Base-by-base conservation (phyloP, 2,329 filamentous ascomycete genomes). In the Xylaria sp. region DNA sequence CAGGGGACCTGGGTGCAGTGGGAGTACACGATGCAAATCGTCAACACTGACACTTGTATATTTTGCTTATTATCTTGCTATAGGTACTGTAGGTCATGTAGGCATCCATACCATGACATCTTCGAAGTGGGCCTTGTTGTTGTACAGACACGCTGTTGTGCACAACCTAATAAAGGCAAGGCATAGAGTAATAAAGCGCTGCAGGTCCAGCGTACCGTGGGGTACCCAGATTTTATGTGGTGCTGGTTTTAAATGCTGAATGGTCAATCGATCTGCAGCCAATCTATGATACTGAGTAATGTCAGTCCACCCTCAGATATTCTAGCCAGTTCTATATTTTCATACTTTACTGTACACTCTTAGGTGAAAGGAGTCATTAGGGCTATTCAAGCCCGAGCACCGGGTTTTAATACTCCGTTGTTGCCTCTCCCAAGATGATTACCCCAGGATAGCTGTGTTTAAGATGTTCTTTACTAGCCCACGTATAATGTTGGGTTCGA, bases 171-270 rank as follows among this genome's bases (percentile, higher is more conserved):
- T 59, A 38, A 44, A 49, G 26, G 56, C 26, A 57, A 54, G 51
- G 51, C 28, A 36, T 20, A 17, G 6, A 53, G 49, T 53, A 53
- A 65, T 60, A 42, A 49, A 66, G 33, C 36, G 26, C 57, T 67
- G 61, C 61, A 68, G 57, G 57, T 68, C 51, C 57, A 68, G 44
- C 46, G 42, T 68, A 20, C 58, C 38, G 36, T 59, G 44, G 56
- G 61, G 53, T 62, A 36, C 62, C 28, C 51, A 65, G 23, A 65
- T n/a, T 33, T 54, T 46, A 40, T 20, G 31, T 20, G 10, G 5
- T 26, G 20, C n/a, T 58, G 57, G 66, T 44, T 31, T 44, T 20
- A 20, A n/a, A 48, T 9, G 36, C 54, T 60, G 48, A 64, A 59
- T 67, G 60, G 66, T 28, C 51, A 64, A 65, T 62, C 23, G n/a